Evolutionary conservation across 2,329 filamentous ascomycete genomes (phyloP), one percentile per base, ranked within the genome.

Genomic region (Helminthosporium solani): DNA sequence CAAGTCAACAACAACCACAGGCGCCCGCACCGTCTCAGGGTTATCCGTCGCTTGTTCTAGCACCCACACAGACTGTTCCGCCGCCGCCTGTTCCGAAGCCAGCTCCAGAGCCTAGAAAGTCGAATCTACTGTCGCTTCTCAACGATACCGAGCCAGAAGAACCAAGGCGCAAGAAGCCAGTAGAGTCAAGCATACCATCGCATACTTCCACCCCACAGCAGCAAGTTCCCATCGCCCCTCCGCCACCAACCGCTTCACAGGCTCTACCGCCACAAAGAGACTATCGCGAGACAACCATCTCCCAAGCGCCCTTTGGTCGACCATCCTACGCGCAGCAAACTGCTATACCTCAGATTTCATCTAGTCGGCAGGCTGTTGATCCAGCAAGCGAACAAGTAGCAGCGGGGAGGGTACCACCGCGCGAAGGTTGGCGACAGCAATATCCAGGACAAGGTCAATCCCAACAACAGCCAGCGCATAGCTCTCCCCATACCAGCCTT

Each of bases 111-210:
- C 64, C 67, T 7, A 63, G 63, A 35, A 70, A 66, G 43, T 70
- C 68, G 6, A 71, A 70, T 40, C 31, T 72, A 12, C 55, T 70
- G 44, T 70, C 66, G 3, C 43, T 72, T 14, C 60, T 72, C 12
- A 72, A 72, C 44, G 66, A 67, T 21, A 50, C 64, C n/a, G 65
- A 68, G 42, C 63, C 66, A 5, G 66, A 68, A 35, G 66, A 68
- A 49, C 63, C 66, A 14, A 57, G 57, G 42, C 58, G 59, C 2
- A 69, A 67, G 53, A 69, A 66, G 37, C 56, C 59, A n/a, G 52
- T 40, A 34, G 66, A 70, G 15, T 63, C 60, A 46, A 60, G 54
- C n/a, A 49, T 62, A 20, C 50, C 63, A 16, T 68, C 67, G 6
- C 67, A 70, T 31, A 66, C 55, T 31, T 57, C 63, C 25, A 70